Evolutionary conservation across 371 early-diverging fungal species (phyloP).

Genomic region (Entomophthora muscae): DNA sequence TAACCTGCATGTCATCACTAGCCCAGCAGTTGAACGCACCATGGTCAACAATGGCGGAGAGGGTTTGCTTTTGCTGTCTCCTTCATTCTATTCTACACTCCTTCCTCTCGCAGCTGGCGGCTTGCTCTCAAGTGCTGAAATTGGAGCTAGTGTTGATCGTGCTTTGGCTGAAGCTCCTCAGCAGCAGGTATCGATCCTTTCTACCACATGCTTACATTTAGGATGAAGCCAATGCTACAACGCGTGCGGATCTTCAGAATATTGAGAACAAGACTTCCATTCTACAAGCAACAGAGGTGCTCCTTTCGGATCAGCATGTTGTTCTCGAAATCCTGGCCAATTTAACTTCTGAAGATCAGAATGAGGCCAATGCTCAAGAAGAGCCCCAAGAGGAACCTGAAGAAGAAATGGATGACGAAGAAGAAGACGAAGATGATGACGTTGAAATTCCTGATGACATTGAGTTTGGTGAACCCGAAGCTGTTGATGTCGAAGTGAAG

Average conservation of each 20-base stretch:
- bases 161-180: not conserved
- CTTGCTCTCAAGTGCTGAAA: not conserved
- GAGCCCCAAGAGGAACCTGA: not conserved
- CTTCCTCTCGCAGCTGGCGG: not conserved
- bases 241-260: not conserved
- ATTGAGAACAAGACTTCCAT: slow-evolving; percentile 2
- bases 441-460: not conserved
- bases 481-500: no score
- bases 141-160: not conserved
- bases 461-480: not conserved
- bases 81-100: not conserved
- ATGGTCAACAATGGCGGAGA: not conserved
- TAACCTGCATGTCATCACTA: not conserved
- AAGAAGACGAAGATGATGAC: not conserved
- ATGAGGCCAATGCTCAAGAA: not conserved
- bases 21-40: not conserved
- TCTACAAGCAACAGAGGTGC: slow-evolving; percentile 12
- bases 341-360: slow-evolving; percentile 2
- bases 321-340: not conserved
- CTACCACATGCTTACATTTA: not conserved
- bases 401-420: slow-evolving; percentile 3
- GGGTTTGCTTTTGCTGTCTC: not conserved
- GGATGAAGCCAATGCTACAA: not conserved
- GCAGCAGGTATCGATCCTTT: not conserved
- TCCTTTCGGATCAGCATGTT: not conserved